Conservation (phyloP, 169 alveolate species). For the Cytauxzoon felis region DNA sequence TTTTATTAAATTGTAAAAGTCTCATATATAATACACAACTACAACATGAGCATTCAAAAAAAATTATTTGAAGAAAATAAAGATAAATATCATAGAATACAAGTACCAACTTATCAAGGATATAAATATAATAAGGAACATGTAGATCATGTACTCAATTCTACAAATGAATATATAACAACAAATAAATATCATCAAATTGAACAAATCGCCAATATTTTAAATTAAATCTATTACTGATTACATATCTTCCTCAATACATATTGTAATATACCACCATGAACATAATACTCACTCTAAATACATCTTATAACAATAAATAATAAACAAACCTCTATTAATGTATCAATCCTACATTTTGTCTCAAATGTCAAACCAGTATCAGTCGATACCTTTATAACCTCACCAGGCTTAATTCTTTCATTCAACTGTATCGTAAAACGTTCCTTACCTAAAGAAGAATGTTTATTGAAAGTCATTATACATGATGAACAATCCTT, state of each 20-base stretch:
- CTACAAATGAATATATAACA: constrained; percentile 12
- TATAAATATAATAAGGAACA: constrained; percentile 34
- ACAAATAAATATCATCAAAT: background rate
- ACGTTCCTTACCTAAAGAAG: constrained; percentile 38
- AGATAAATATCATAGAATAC: constrained; percentile 41
- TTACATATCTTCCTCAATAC: constrained; percentile 70
- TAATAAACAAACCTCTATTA: constrained; percentile 47
- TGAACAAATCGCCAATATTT: constrained; percentile 7
- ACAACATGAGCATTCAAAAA: constrained; percentile 37
- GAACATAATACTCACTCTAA: constrained; percentile 64
- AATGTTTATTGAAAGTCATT: background rate
- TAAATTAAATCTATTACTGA: background rate
- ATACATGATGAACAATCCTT: too few species aligned
- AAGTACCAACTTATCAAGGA: constrained; percentile 33
- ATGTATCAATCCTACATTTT: constrained; percentile 71
- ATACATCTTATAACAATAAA: background rate
- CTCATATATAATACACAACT: constrained; percentile 16
- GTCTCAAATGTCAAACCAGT: constrained; percentile 54
- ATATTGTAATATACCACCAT: constrained; percentile 79
- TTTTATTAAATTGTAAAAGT: constrained; percentile 27
- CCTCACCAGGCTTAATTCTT: constrained; percentile 42
- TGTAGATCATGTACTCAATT: constrained; percentile 41
- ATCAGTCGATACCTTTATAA: constrained; percentile 38
- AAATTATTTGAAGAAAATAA: constrained; percentile 49
- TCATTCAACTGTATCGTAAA: constrained; percentile 31